phyloP scores from a whole-genome alignment of 2,329 filamentous ascomycete species.

The Chaetoscypha palmicola region DNA sequence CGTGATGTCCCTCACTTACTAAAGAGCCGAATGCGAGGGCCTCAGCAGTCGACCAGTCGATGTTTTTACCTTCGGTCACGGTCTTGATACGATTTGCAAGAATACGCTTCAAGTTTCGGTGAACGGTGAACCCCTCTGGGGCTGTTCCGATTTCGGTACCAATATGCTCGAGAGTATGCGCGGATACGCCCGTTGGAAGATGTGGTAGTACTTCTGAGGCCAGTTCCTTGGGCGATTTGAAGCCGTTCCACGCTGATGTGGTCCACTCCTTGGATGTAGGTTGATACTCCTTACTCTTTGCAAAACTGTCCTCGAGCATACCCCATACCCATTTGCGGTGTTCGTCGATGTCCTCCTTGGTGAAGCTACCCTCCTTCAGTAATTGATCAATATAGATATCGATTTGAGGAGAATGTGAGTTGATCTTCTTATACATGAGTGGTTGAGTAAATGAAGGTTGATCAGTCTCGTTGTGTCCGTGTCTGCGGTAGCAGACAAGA shows the following conservation, averaged over 20 bases:
- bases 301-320: conserved; percentile 96
- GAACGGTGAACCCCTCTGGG: conserved; percentile 80
- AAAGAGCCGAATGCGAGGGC: conserved; percentile 90
- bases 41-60: conserved; percentile 97
- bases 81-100: conserved; percentile 84
- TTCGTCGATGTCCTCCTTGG: conserved; percentile 94
- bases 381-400: conserved; percentile 91
- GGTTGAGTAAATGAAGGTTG: conserved; percentile 99
- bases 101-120: conserved; percentile 97
- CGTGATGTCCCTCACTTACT: conserved; percentile 88
- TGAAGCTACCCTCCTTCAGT: conserved; percentile 87
- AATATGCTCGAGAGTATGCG: conserved; percentile 70
- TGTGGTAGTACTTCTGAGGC: conserved; percentile 91
- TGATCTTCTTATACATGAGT: conserved; percentile 98
- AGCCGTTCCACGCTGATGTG: conserved; percentile 97
- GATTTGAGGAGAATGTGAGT: conserved; percentile 74
- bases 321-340: conserved; percentile 99
- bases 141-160: conserved; percentile 69
- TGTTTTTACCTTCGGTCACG: conserved; percentile 83
- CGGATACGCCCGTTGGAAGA: conserved; percentile 73
- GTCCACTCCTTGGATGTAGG: conserved; percentile 97
- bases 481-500: conserved; percentile 97
- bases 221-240: conserved; percentile 97
- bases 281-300: conserved; percentile 95
- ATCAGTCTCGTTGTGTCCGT: conserved; percentile 99